Conservation (phyloP, 2,329 filamentous ascomycete species). For the Colletotrichum theobromicola region DNA sequence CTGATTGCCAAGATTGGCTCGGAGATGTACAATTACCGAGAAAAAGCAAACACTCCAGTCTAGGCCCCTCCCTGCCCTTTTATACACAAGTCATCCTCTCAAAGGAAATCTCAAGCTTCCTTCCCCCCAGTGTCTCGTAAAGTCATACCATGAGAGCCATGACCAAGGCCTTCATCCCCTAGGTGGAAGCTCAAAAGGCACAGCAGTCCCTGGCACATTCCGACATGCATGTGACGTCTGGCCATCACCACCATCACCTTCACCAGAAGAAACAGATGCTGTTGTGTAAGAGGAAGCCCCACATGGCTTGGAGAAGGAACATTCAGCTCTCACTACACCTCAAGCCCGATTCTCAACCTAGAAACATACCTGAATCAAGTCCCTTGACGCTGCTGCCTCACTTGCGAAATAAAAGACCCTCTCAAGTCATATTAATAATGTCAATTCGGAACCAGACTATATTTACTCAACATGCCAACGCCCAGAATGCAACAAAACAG, state of each 20-base stretch:
- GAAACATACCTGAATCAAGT: no score
- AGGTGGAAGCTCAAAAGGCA: no score
- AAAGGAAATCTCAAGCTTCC: accelerated
- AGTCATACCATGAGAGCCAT: neutral
- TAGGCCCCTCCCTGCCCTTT: neutral
- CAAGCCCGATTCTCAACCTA: no score
- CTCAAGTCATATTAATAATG: neutral
- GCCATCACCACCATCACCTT: no score
- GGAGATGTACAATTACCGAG: accelerated
- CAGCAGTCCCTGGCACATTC: no score
- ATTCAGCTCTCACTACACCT: no score
- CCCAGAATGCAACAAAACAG: constrained; percentile 13
- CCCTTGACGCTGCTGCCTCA: no score
- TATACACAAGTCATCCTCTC: neutral
- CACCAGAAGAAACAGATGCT: no score
- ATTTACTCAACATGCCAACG: constrained; percentile 18
- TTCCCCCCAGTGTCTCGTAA: accelerated
- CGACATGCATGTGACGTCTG: accelerated
- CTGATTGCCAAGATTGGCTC: neutral
- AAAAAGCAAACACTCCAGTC: neutral
- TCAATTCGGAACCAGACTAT: constrained; percentile 7
- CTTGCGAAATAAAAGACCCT: no score
- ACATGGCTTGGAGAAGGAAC: no score
- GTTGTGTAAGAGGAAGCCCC: no score
- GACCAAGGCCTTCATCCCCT: neutral